These are phyloP conservation scores for Porphyra umbilicalis DNA, from an alignment of 31 red algal species.

Conservation along the genomic window DNA sequence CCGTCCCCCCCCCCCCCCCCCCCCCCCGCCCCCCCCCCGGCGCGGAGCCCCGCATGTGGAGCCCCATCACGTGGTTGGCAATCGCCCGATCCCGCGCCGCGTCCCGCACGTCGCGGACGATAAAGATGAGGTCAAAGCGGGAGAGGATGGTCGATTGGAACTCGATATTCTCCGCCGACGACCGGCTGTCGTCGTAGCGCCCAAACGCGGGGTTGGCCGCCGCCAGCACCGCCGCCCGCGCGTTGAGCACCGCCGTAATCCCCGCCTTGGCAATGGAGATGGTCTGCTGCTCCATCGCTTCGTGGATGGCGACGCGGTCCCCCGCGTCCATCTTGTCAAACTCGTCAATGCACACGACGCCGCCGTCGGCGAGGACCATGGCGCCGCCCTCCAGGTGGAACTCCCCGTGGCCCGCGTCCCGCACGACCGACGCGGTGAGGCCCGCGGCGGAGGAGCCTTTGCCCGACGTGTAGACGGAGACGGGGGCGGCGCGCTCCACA, in stretches of 20 bases:
- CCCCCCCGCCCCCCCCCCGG: slow-evolving; percentile 3
- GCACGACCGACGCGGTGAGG: slow-evolving; percentile 87
- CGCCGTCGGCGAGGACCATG: slow-evolving; percentile 96
- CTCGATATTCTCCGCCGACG: slow-evolving; percentile 88
- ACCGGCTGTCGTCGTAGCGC: slow-evolving; percentile 85
- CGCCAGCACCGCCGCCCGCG: slow-evolving; percentile 83
- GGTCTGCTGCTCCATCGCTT: slow-evolving; percentile 99
- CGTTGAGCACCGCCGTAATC: slow-evolving; percentile 95
- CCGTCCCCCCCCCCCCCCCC: not conserved
- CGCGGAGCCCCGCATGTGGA: slow-evolving; percentile 74
- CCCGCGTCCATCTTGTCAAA: slow-evolving; percentile 97
- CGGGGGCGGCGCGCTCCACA: slow-evolving; percentile 72
- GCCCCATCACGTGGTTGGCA: slow-evolving; percentile 78
- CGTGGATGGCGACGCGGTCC: slow-evolving; percentile 98
- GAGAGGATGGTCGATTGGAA: slow-evolving; percentile 96
- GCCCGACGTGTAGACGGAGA: slow-evolving; percentile 85
- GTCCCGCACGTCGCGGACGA: slow-evolving; percentile 90
- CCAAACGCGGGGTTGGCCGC: slow-evolving; percentile 98
- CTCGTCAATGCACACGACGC: slow-evolving; percentile 99
- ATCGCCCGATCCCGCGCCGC: slow-evolving; percentile 76
- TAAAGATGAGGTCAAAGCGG: slow-evolving; percentile 96
- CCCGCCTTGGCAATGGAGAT: slow-evolving; percentile 99
- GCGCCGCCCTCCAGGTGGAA: slow-evolving; percentile 98
- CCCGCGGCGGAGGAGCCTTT: slow-evolving; percentile 91
- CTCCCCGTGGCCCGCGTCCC: slow-evolving; percentile 82